Base-by-base conservation (phyloP, 371 early-diverging fungal species). In the Rhizopus sp. region DNA sequence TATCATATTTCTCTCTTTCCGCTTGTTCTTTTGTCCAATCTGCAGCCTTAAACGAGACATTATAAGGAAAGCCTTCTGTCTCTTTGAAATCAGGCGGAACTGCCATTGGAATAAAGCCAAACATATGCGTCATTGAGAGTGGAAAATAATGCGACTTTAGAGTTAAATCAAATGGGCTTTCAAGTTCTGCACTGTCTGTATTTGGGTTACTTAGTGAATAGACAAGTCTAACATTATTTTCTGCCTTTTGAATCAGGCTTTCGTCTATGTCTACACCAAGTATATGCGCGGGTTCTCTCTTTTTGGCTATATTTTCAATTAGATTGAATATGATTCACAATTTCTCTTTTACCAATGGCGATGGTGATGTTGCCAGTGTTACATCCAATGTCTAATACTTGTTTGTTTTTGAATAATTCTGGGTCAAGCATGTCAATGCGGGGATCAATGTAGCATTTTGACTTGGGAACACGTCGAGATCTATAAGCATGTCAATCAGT, bases 361-460 rank as follows among this genome's bases (percentile, higher is more conserved):
- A 90, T 67, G 0, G 90, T 81, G n/a, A 93, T 60, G 41, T 81
- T 63, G 9, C 92, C 95, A 3, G 85, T 62, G 62, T 93, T 93
- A 76, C 95, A 95, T 5, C 95, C 95, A 66, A 95, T 84, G 69
- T 95, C 95, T 23, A 93, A 72, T 8, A 92, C 85, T 7, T 61
- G 60, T 51, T 87, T 87, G 17, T 72, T 69, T 15, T 64, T 54
- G 52, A 95, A 85, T 69, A 84, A 75, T 2, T 35, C 42, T 31
- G 56, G 47, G 3, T 84, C 75, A 33, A 93, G 55, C 6, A 84
- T 45, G 17, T 72, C 68, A 6, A 93, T 62, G 13, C 95, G 83
- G 1, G 82, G 72, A 76, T 94, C 93, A 17, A 40, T 60, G 1
- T 39, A n/a, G 10, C 12, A 6, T 32, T 38, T 30, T 5, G n/a